Percentiles rank a stretch among this genome's conserved stretches.
phyloP scores from a whole-genome alignment of 352 stramenopile species.

The Lagenidium giganteum region DNA sequence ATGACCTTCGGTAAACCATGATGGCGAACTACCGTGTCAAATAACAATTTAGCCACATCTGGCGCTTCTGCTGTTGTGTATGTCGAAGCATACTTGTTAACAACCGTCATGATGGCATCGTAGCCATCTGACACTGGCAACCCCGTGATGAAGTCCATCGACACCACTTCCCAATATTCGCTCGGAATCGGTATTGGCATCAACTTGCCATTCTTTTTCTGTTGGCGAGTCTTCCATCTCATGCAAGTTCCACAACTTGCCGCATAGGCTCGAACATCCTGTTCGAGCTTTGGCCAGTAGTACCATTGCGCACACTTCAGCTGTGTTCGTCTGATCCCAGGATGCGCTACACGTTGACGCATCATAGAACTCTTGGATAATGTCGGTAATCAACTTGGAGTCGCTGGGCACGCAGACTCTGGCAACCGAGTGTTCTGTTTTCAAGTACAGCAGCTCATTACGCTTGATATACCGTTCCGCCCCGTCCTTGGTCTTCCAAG shows the following conservation, averaged over 20 bases:
- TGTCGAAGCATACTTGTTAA: conserved; percentile 9
- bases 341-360: conserved; percentile 1
- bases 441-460: too few species aligned
- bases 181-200: conserved; percentile 5
- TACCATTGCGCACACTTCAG: conserved; percentile 4
- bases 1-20: conserved; percentile 10
- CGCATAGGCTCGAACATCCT: conserved; percentile 11
- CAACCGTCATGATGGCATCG: conserved; percentile 3
- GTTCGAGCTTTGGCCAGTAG: conserved; percentile 6
- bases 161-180: conserved; percentile 16
- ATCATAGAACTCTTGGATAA: conserved; percentile 9
- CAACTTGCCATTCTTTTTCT: conserved; percentile 10
- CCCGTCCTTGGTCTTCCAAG: too few species aligned
- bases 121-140: conserved; percentile 10
- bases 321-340: conserved; percentile 1
- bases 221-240: conserved; percentile 1
- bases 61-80: conserved; percentile 1
- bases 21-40: conserved; percentile 13
- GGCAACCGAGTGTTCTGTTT: too few species aligned
- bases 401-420: too few species aligned
- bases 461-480: too few species aligned
- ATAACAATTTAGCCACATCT: conserved; percentile 8
- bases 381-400: background rate
- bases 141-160: conserved; percentile 13
- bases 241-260: conserved; percentile 7